Percentiles rank a stretch among this genome's conserved stretches.
These are phyloP conservation scores for Ettlia oleoabundans DNA, from an alignment of 139 green algal species.

Conservation along the genomic window DNA sequence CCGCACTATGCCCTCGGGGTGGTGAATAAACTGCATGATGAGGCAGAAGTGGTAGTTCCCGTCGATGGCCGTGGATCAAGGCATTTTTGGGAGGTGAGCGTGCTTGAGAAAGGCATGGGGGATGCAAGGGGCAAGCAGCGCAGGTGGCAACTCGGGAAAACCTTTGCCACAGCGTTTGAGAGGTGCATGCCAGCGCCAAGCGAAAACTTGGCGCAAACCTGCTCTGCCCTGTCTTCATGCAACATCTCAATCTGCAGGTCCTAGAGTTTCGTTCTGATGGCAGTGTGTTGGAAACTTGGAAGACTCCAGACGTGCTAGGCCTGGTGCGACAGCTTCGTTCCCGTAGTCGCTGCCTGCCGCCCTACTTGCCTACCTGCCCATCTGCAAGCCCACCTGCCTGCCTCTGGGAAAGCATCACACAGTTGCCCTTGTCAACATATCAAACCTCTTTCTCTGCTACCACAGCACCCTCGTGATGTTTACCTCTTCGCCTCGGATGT, in stretches of 20 bases:
- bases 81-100: slow-evolving; percentile 47
- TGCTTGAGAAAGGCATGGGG: too few species aligned
- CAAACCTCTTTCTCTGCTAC: background rate
- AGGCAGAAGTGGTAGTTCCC: slow-evolving; percentile 29
- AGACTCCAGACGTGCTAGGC: slow-evolving; percentile 48
- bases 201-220: background rate
- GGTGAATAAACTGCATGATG: slow-evolving; percentile 47
- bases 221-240: background rate
- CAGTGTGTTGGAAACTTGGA: slow-evolving; percentile 51
- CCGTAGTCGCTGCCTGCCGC: background rate
- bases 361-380: too few species aligned
- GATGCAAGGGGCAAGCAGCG: too few species aligned
- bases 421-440: too few species aligned
- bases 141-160: too few species aligned
- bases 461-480: slow-evolving; percentile 53
- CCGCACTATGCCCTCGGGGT: slow-evolving; percentile 48
- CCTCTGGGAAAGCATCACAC: too few species aligned
- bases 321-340: background rate
- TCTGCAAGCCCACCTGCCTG: too few species aligned
- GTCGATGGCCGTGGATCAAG: background rate
- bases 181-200: background rate
- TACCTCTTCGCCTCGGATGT: slow-evolving; percentile 51
- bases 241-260: slow-evolving; percentile 23
- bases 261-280: slow-evolving; percentile 53
- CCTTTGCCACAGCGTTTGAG: too few species aligned